Conservation (phyloP, 805 yeast genomes). For the Ogataea haglerorum region DNA sequence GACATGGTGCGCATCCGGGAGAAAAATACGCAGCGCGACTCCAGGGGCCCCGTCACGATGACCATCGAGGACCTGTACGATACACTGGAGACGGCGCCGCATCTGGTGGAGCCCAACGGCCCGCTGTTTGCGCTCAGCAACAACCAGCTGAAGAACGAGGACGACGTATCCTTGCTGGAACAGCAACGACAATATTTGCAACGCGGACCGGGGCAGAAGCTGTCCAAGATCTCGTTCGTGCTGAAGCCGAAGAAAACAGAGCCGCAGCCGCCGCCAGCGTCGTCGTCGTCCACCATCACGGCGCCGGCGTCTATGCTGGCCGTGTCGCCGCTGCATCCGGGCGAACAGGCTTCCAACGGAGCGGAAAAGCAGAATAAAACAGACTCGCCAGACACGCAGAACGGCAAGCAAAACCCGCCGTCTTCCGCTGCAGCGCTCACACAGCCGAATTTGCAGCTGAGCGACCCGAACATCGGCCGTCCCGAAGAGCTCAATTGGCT, state of each 20-base stretch:
- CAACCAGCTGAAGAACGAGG: slow-evolving; percentile 57
- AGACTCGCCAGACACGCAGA: not conserved
- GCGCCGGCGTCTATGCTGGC: slow-evolving; percentile 17
- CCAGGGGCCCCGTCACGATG: slow-evolving; percentile 35
- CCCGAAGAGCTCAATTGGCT: slow-evolving; percentile 71
- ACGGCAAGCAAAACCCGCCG: slow-evolving; percentile 5
- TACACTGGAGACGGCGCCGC: slow-evolving; percentile 62
- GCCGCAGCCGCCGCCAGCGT: slow-evolving; percentile 9
- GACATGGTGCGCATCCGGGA: slow-evolving; percentile 66
- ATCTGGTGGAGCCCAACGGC: slow-evolving; percentile 65
- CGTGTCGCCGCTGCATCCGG: slow-evolving; percentile 6
- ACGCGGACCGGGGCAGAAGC: slow-evolving; percentile 15
- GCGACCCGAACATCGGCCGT: slow-evolving; percentile 34
- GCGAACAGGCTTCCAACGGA: slow-evolving; percentile 2
- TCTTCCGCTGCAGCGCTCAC: slow-evolving; percentile 6
- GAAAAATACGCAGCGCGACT: not conserved
- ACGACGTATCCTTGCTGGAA: slow-evolving; percentile 29
- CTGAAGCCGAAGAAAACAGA: slow-evolving; percentile 20
- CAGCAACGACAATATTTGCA: slow-evolving; percentile 15
- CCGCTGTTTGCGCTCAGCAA: slow-evolving; percentile 49
- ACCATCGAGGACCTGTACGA: slow-evolving; percentile 67
- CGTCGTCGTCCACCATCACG: slow-evolving; percentile 19
- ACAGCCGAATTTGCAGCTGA: slow-evolving; percentile 25
- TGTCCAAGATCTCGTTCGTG: slow-evolving; percentile 29
- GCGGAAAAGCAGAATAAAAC: slow-evolving; percentile 3